Evolutionary conservation across 805 yeast species (phyloP).

Genomic region (Metschnikowia noctiluminum): DNA sequence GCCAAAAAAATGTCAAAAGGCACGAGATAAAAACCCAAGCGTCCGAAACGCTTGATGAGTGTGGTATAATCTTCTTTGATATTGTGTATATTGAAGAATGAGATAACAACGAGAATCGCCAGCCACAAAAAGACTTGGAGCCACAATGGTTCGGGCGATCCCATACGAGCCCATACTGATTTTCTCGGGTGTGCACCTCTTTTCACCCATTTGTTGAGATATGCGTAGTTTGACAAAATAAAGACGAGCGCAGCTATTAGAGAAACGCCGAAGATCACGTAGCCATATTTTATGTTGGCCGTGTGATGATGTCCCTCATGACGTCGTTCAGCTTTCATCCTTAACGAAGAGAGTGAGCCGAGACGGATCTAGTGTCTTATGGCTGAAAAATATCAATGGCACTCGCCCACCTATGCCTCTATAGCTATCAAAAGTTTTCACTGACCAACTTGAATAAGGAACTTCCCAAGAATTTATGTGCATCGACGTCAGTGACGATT

Average conservation of each 20-base stretch:
- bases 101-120: conserved; percentile 25
- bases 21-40: conserved; percentile 55
- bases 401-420: neutral
- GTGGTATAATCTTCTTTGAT: conserved; percentile 30
- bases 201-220: conserved; percentile 34
- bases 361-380: neutral
- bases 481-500: too few relatives aligned
- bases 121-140: conserved; percentile 35
- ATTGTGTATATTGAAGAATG: conserved; percentile 32
- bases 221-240: conserved; percentile 28
- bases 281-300: conserved; percentile 61
- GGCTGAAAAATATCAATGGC: neutral
- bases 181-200: conserved; percentile 32
- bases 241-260: conserved; percentile 37
- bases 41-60: conserved; percentile 54
- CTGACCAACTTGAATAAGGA: too few relatives aligned
- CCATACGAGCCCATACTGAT: conserved; percentile 23
- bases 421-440: too few relatives aligned
- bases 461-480: too few relatives aligned
- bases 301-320: conserved; percentile 52
- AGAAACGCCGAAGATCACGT: conserved; percentile 43
- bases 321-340: conserved; percentile 24
- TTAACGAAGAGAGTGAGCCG: neutral
- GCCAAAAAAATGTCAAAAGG: conserved; percentile 57
- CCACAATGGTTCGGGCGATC: conserved; percentile 28